phyloP scores from a whole-genome alignment of 2,329 filamentous ascomycete species.

The Beauveria medogensis region DNA sequence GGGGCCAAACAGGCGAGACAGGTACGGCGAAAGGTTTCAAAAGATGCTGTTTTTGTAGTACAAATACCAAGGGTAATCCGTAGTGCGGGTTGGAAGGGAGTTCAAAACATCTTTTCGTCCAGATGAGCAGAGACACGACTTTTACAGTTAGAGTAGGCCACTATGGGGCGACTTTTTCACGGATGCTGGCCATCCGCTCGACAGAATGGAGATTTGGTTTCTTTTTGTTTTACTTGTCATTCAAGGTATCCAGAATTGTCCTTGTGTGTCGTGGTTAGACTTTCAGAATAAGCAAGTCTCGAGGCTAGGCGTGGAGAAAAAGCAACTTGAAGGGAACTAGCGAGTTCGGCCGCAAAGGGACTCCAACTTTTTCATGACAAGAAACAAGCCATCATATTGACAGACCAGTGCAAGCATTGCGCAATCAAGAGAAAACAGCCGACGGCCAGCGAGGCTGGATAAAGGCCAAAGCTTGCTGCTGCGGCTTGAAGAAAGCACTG shows the following conservation, averaged over 20 bases:
- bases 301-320: background rate
- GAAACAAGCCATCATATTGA: background rate
- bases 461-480: background rate
- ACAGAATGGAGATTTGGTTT: background rate
- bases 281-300: slow-evolving; percentile 2
- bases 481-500: background rate
- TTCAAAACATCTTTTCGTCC: slow-evolving; percentile 10
- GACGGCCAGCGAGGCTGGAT: background rate
- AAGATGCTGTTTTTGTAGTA: background rate
- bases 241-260: background rate
- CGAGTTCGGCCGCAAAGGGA: background rate
- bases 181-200: background rate
- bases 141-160: slow-evolving; percentile 5
- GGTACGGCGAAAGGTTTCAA: background rate
- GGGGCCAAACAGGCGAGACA: slow-evolving; percentile 9
- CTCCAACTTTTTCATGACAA: background rate
- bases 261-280: slow-evolving; percentile 2
- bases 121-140: background rate
- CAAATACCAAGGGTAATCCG: background rate
- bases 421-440: background rate
- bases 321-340: background rate
- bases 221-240: background rate
- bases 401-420: background rate
- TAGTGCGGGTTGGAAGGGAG: background rate
- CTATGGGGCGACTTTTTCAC: background rate